Evolutionary conservation across 805 yeast species (phyloP), one percentile per base, ranked within the genome.

Genomic region (Candida coquimbonensis): DNA sequence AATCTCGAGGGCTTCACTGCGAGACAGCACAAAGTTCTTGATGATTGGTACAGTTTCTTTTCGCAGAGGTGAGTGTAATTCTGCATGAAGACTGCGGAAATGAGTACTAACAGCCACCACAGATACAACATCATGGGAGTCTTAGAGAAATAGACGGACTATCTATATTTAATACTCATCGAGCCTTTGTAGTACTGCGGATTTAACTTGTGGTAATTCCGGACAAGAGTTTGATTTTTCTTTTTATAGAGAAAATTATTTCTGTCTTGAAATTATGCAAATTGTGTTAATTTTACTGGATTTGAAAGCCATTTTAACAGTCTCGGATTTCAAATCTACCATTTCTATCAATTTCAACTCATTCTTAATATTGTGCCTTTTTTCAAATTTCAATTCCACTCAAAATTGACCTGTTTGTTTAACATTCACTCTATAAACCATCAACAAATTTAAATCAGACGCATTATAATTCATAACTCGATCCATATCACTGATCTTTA

Each of bases 31-130:
- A 67, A 68, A 56, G 80, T 77, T 1, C 72, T 87, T 46, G 80
- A 83, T 44, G 90, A 86, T 53, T 87, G 96, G 96, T 77, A 60
- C 54, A 69, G 77, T 14, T 72, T 72, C 51, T 87, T 86, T 58
- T 71, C 75, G 49, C 74, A 78, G 48, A 72, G 38, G 38, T 36
- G 16, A 13, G 38, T 36, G 17, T 12, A 35, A 35, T 12, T 9
- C 2, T 9, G 11, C 13, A 9, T 12, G 31, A 14, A 9, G 13
- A 29, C 9, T 34, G 13, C 11, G 6, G 11, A 24, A 2, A 21
- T 7, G 4, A 21, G 8, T 36, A 36, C 38, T 36, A 21, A 36
- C 38, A 36, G 27, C 9, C 31, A 12, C 9, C 8, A 5, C 38
- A 36, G 52, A 38, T 49, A 49, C 38, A 49, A 47, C 36, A 37